Conservation (phyloP, 140 eudicot genomes). For the Senecio squalidus region DNA sequence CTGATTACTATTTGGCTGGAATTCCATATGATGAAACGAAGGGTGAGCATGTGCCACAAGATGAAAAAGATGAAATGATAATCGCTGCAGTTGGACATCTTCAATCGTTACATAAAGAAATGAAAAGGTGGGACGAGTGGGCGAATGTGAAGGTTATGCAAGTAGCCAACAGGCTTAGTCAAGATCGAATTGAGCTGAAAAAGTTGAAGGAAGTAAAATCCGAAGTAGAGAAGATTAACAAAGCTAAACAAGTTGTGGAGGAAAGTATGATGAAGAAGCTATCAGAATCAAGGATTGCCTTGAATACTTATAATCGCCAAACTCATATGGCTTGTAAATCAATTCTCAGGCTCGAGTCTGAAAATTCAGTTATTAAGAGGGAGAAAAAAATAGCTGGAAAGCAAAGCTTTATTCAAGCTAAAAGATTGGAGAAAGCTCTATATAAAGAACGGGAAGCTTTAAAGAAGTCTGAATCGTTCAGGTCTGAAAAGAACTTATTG, state of each 20-base stretch:
- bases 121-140: constrained; percentile 58
- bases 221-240: constrained; percentile 36
- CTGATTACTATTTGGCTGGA: constrained; percentile 26
- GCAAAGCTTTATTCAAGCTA: constrained; percentile 20
- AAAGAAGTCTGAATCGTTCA: constrained; percentile 30
- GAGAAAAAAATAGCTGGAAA: constrained; percentile 32
- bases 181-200: constrained; percentile 50
- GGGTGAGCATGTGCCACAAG: constrained; percentile 38
- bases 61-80: constrained; percentile 33
- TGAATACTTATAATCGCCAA: constrained; percentile 34
- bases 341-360: constrained; percentile 35
- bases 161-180: constrained; percentile 49
- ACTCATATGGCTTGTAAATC: constrained; percentile 32
- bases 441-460: constrained; percentile 34
- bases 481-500: constrained; percentile 32
- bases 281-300: constrained; percentile 43
- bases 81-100: constrained; percentile 25
- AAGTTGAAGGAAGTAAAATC: constrained; percentile 50
- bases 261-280: constrained; percentile 43
- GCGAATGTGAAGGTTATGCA: constrained; percentile 57
- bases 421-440: constrained; percentile 25
- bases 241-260: constrained; percentile 39
- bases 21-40: constrained; percentile 46
- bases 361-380: constrained; percentile 29
- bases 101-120: constrained; percentile 35